Base-by-base conservation (phyloP, 108 stramenopile genomes). In the Skeletonema potamos region DNA sequence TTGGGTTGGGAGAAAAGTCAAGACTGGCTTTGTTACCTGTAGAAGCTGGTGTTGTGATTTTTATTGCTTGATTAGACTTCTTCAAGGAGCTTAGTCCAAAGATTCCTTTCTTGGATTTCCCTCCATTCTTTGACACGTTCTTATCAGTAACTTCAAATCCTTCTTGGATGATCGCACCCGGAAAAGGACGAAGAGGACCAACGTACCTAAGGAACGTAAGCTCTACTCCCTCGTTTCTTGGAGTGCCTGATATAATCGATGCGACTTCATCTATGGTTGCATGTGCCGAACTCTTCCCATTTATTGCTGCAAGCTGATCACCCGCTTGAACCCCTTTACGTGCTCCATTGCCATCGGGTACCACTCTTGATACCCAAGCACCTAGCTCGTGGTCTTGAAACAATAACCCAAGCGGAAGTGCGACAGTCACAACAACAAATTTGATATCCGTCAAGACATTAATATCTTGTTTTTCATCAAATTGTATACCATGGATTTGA, bases 281-380 rank as follows among this genome's bases (percentile, higher is more conserved):
- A 17, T 83, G 74, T 3, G 86, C 68, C 13, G 85, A 75, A 61
- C 76, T 87, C n/a, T 41, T 63, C 2, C 90, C 90, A 68, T 92
- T 86, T 32, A 94, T 85, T 27, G 87, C 85, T 6, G 90, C 89
- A 18, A 94, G 79, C 56, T 94, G 93, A 74, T 94, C 93, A 9
- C 93, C 90, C 30, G 85, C 76, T 34, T 86, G 74, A 44, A 92
- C 82, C 58, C 68, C 68, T 11, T 83, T 79, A 39, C 62, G 69
- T 10, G 78, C 74, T 34, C 87, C 88, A 60, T 87, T 90, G 9
- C 92, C 92, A 43, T 68, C 70, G 6, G 88, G 81, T 18, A 89
- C 64, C 15, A 90, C 77, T 75, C 86, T 88, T 5, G 85, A 85
- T 27, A 94, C 86, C 81, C 89, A 91, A 66, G 86, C 89, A 12